A percentile compares a stretch with the other conserved stretches of the same genome.
These are phyloP conservation scores for Euphorbia lathyris DNA, from an alignment of 345 rosid species.

Conservation along the genomic window DNA sequence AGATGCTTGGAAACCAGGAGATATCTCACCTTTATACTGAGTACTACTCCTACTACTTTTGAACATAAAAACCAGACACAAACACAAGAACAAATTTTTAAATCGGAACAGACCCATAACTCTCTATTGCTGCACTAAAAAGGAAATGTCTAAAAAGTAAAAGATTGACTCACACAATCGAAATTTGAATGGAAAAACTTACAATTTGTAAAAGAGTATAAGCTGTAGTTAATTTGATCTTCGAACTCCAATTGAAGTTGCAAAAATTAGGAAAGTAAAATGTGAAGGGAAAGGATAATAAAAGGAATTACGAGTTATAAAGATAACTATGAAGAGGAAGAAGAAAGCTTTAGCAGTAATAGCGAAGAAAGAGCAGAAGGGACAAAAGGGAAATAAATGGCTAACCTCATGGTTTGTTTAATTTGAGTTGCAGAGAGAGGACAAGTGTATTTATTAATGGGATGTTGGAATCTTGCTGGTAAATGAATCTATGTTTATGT, in stretches of 20 bases:
- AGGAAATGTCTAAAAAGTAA: too few relatives aligned
- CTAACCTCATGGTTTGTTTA: neutral
- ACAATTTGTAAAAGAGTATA: neutral
- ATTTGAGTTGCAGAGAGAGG: neutral
- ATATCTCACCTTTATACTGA: slow-evolving; percentile 31
- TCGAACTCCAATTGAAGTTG: neutral
- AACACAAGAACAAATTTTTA: neutral
- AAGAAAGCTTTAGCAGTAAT: neutral
- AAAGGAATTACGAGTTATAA: neutral
- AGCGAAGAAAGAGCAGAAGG: neutral
- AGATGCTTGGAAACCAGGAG: slow-evolving; percentile 46
- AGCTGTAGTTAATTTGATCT: neutral
- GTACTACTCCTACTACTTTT: slow-evolving; percentile 11
- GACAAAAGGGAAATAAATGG: neutral
- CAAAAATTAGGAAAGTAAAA: neutral
- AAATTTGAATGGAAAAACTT: neutral
- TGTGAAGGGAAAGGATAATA: neutral
- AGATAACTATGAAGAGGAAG: too few relatives aligned
- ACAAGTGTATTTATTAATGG: neutral
- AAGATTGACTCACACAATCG: neutral
- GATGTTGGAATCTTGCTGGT: too few relatives aligned
- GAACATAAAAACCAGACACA: neutral
- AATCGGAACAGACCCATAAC: slow-evolving; percentile 12
- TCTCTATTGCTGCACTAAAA: too few relatives aligned
- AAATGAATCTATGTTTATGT: too few relatives aligned